These are phyloP conservation scores for Aureobasidium sp. DNA, from an alignment of 2,329 filamentous ascomycete genomes.

Conservation along the genomic window DNA sequence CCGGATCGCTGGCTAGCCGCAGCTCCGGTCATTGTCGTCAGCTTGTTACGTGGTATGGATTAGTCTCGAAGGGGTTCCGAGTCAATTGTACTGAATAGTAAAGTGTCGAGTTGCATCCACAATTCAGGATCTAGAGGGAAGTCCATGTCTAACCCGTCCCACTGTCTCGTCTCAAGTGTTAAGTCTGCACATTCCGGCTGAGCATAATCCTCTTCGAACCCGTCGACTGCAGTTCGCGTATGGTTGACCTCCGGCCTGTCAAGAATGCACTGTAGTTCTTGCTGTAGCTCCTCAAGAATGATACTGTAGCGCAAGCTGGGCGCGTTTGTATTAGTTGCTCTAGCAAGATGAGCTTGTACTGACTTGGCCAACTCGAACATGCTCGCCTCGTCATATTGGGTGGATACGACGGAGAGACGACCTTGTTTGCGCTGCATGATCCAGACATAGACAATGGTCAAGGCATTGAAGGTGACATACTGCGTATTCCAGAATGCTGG, in stretches of 20 bases:
- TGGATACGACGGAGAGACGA: not conserved
- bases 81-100: not conserved
- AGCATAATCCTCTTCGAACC: not conserved
- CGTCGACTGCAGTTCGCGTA: not conserved
- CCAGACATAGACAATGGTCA: conserved; percentile 5
- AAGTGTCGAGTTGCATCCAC: not conserved
- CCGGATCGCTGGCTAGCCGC: too few relatives aligned
- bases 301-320: conserved; percentile 4
- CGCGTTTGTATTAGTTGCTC: not conserved
- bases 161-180: not conserved
- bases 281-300: conserved; percentile 9
- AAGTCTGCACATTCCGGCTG: not conserved
- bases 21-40: too few relatives aligned
- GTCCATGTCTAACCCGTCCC: not conserved
- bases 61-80: too few relatives aligned
- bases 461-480: not conserved
- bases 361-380: not conserved
- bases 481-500: conserved; percentile 3
- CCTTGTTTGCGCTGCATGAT: conserved; percentile 3
- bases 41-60: too few relatives aligned
- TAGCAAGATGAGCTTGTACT: conserved; percentile 5
- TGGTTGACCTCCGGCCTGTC: not conserved
- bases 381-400: not conserved
- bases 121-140: not conserved
- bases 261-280: not conserved